Conservation (phyloP, 306 rosid species). For the Mucuna pruriens region DNA sequence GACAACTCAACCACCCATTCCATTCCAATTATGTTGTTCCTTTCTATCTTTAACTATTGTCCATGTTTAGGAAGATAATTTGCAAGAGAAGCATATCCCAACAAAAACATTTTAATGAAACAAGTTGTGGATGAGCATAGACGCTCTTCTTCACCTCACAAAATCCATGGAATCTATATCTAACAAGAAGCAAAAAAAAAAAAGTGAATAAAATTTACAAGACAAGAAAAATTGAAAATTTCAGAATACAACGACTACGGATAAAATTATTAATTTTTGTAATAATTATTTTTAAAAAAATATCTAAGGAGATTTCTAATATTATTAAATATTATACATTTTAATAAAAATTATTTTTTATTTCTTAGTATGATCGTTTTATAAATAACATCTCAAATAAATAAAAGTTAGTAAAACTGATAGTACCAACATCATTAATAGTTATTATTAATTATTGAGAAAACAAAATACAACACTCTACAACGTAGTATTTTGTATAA, state of each 20-base stretch:
- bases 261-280: no score
- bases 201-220: not conserved
- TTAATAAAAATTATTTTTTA: no score
- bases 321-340: no score
- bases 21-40: constrained; percentile 16
- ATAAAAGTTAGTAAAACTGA: no score
- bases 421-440: no score
- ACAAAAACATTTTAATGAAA: constrained; percentile 31
- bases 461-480: no score
- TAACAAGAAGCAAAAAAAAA: not conserved
- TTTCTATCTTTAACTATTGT: constrained; percentile 22
- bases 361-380: no score
- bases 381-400: no score
- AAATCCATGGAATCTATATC: not conserved
- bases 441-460: no score
- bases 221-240: not conserved
- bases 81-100: constrained; percentile 3
- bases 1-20: constrained; percentile 29
- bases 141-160: constrained; percentile 24
- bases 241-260: not conserved
- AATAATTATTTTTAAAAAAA: no score
- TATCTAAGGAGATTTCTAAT: no score
- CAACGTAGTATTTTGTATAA: no score
- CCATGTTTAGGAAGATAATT: constrained; percentile 20
- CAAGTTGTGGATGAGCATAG: not conserved